These are phyloP conservation scores for Penicillium riverlandense DNA, from an alignment of 495 filamentous ascomycete species.

Conservation along the genomic window DNA sequence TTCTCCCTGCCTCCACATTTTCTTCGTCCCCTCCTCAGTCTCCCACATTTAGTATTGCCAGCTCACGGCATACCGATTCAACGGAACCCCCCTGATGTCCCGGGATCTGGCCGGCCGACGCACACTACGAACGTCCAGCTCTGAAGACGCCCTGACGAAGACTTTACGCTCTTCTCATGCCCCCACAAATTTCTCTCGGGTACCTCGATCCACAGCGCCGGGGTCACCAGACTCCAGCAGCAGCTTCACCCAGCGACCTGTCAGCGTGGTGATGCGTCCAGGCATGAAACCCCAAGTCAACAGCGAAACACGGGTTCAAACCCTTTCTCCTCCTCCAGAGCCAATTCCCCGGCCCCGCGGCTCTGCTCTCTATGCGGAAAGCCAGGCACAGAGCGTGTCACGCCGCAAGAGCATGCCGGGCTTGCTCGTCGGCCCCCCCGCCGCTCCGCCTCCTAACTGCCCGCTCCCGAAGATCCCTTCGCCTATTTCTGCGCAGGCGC, in stretches of 20 bases:
- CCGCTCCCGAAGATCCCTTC: constrained; percentile 57
- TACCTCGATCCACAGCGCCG: constrained; percentile 8
- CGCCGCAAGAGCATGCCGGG: constrained; percentile 52
- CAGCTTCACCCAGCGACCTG: constrained; percentile 10
- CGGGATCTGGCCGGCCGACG: constrained; percentile 7
- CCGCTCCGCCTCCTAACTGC: constrained; percentile 54
- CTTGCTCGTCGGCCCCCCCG: constrained; percentile 50
- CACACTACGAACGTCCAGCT: constrained; percentile 25
- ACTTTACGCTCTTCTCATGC: constrained; percentile 8
- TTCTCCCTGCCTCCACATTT: constrained; percentile 16
- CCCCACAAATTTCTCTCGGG: constrained; percentile 15
- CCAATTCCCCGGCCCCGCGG: constrained; percentile 7
- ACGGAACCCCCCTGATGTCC: constrained; percentile 9
- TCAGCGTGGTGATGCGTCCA: constrained; percentile 12
- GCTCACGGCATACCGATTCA: constrained; percentile 13
- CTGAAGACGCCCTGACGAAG: constrained; percentile 25
- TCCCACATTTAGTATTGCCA: constrained; percentile 24
- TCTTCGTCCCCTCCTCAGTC: constrained; percentile 34
- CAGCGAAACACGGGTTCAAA: not conserved
- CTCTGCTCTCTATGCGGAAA: not conserved
- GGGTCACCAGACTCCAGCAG: constrained; percentile 3
- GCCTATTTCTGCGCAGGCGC: constrained; percentile 7
- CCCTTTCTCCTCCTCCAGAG: not conserved
- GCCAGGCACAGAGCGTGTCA: constrained; percentile 10
- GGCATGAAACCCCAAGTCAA: constrained; percentile 9